These are phyloP conservation scores for Glycine tomentella DNA, from an alignment of 306 rosid species.

Conservation along the genomic window DNA sequence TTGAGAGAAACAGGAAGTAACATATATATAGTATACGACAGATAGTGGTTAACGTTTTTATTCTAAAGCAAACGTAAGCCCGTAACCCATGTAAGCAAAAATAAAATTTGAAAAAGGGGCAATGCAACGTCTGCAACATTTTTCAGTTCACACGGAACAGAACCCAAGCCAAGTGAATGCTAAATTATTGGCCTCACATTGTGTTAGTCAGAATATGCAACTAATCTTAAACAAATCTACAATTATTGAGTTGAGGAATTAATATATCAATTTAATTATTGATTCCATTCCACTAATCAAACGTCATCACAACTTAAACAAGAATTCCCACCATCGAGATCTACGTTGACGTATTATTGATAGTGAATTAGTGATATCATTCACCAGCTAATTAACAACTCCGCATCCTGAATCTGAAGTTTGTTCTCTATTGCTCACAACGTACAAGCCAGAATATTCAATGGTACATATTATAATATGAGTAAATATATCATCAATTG, in stretches of 20 bases:
- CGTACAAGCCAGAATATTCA: constrained; percentile 38
- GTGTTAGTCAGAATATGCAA: constrained; percentile 33
- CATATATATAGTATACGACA: not conserved
- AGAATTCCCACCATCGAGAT: constrained; percentile 37
- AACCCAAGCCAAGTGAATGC: constrained; percentile 7
- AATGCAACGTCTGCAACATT: constrained; percentile 31
- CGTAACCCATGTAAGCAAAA: not conserved
- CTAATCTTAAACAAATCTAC: constrained; percentile 10
- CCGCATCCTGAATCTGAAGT: not conserved
- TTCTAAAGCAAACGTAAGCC: constrained; percentile 35
- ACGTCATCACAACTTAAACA: constrained; percentile 12
- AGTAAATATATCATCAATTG: not conserved
- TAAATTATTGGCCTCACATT: not conserved
- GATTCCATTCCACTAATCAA: constrained; percentile 31
- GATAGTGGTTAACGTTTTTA: constrained; percentile 15
- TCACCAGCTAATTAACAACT: constrained; percentile 11
- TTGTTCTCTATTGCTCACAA: not conserved
- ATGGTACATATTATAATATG: not conserved
- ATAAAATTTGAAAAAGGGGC: not conserved
- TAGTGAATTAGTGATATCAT: not conserved
- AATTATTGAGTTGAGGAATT: constrained; percentile 30
- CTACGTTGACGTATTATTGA: constrained; percentile 23
- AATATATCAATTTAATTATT: not conserved
- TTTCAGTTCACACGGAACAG: constrained; percentile 3
- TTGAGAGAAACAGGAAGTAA: not conserved